phyloP scores from a whole-genome alignment of 768 basidiomycete genomes.

The Serpula lacrymans region DNA sequence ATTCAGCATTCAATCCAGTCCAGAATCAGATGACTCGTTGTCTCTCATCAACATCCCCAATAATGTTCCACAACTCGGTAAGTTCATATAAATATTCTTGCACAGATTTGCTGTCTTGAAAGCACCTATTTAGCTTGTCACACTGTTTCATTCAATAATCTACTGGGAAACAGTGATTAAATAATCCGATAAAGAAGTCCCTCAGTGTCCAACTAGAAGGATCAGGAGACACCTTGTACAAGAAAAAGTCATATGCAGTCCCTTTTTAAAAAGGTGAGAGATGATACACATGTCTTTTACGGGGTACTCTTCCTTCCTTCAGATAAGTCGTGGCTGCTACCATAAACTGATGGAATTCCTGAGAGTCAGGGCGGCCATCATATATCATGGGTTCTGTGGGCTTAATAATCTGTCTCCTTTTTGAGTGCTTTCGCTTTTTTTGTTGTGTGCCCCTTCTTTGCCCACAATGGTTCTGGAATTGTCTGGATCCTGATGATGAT shows the following conservation, averaged over 20 bases:
- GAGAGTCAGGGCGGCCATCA: slow-evolving; percentile 13
- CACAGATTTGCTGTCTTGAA: no score
- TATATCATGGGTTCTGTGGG: slow-evolving; percentile 17
- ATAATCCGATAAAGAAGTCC: no score
- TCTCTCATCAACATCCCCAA: slow-evolving; percentile 20
- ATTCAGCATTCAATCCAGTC: slow-evolving; percentile 21
- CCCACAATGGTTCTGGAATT: slow-evolving; percentile 2
- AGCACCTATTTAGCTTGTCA: no score
- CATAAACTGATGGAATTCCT: slow-evolving; percentile 14
- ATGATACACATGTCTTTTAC: slow-evolving; percentile 8
- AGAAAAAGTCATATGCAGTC: no score
- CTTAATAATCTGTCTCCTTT: slow-evolving; percentile 9
- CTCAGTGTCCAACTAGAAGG: no score
- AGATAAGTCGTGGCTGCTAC: slow-evolving; percentile 14
- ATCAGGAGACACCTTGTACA: no score
- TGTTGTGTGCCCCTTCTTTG: no score
- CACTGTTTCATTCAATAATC: no score
- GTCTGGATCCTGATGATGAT: no score
- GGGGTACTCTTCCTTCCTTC: slow-evolving; percentile 8
- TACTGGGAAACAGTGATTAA: no score
- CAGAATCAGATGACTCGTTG: slow-evolving; percentile 33
- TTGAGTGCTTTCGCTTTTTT: no score
- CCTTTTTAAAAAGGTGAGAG: no score
- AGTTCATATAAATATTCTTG: slow-evolving; percentile 29
- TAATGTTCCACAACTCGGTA: slow-evolving; percentile 22